Evolutionary conservation across 2,329 filamentous ascomycete species (phyloP).

Genomic region (Alternaria rosae): DNA sequence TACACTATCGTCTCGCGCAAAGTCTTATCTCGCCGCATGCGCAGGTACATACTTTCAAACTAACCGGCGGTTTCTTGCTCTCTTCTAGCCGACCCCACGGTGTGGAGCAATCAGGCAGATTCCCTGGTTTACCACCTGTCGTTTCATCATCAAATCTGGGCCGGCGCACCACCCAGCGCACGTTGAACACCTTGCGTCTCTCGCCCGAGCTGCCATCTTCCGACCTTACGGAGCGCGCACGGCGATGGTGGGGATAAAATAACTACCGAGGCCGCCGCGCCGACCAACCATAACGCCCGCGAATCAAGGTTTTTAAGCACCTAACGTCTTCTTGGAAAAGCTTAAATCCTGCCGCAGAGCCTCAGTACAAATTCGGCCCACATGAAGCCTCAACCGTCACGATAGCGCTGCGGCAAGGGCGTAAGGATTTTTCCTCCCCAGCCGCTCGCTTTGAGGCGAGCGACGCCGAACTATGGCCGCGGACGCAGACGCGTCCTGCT

Average conservation of each 20-base stretch:
- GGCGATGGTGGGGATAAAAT: conserved; percentile 3
- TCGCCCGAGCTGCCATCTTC: conserved; percentile 12
- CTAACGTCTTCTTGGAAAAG: conserved; percentile 16
- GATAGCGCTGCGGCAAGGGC: conserved; percentile 18
- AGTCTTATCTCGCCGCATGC: background rate
- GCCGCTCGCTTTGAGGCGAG: conserved; percentile 13
- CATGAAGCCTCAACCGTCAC: conserved; percentile 14
- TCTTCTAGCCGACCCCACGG: background rate
- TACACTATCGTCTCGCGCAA: background rate
- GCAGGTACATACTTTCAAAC: background rate
- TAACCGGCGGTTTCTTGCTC: background rate
- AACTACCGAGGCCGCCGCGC: conserved; percentile 1
- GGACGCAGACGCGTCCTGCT: conserved; percentile 4
- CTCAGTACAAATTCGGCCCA: conserved; percentile 10
- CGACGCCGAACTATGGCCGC: conserved; percentile 20
- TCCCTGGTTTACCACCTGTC: background rate
- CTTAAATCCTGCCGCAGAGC: conserved; percentile 17
- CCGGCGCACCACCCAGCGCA: background rate
- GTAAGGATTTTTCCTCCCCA: conserved; percentile 20
- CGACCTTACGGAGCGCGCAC: conserved; percentile 2
- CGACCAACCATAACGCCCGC: conserved; percentile 1
- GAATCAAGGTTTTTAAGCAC: conserved; percentile 17
- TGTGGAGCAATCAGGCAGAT: background rate
- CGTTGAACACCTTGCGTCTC: background rate
- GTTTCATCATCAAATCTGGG: conserved; percentile 1